Evolutionary conservation across 2,329 filamentous ascomycete genomes (phyloP).

Genomic region (Thelonectria blattea): DNA sequence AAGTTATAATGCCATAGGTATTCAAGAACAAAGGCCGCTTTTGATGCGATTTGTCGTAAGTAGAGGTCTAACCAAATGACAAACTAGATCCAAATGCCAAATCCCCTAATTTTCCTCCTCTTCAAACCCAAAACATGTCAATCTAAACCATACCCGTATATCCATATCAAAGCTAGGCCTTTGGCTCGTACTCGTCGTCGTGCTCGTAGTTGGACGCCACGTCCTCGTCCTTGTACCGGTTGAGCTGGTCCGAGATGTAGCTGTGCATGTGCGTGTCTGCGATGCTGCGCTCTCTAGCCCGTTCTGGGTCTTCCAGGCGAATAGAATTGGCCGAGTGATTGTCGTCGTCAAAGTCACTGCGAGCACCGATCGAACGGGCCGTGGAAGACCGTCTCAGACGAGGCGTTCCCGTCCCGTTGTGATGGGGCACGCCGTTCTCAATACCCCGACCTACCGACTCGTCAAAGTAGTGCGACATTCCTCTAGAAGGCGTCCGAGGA

Average conservation of each 20-base stretch:
- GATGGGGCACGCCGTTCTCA: constrained; percentile 45
- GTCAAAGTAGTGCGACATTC: constrained; percentile 94
- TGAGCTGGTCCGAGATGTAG: constrained; percentile 83
- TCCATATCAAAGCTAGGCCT: constrained; percentile 32
- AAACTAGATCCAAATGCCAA: constrained; percentile 18
- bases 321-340: constrained; percentile 42
- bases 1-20: not conserved
- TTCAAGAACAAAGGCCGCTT: not conserved
- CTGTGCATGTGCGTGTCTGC: constrained; percentile 75
- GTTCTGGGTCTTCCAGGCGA: constrained; percentile 50
- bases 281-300: constrained; percentile 55
- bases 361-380: constrained; percentile 79
- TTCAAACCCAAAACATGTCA: constrained; percentile 14
- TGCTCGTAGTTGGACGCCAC: constrained; percentile 35
- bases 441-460: constrained; percentile 71
- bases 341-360: constrained; percentile 74
- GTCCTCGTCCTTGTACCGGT: constrained; percentile 62
- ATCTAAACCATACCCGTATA: not conserved
- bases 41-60: not conserved
- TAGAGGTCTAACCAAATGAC: too few relatives aligned
- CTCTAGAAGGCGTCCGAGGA: constrained; percentile 82
- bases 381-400: constrained; percentile 80
- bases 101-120: constrained; percentile 11
- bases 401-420: constrained; percentile 52
- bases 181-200: constrained; percentile 57